These are phyloP conservation scores for Rosa chinensis DNA, from an alignment of 306 rosid species.

Conservation along the genomic window DNA sequence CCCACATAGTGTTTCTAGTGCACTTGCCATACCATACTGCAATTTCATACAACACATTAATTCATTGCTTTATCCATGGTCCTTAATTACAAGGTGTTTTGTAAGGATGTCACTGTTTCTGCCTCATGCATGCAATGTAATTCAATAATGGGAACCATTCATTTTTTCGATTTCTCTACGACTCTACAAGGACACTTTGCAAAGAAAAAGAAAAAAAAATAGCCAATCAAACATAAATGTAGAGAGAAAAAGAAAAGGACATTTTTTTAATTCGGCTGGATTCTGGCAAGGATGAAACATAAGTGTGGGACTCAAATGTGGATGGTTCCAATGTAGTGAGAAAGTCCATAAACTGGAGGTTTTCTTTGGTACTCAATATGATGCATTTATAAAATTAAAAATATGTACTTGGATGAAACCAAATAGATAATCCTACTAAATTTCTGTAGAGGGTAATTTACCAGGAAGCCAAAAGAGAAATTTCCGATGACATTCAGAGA, in stretches of 20 bases:
- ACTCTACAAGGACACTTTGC: no score
- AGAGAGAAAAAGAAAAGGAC: no score
- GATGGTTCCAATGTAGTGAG: no score
- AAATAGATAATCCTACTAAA: neutral
- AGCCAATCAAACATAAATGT: no score
- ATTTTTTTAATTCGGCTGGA: no score
- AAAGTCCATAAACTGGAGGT: neutral
- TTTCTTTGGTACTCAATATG: neutral
- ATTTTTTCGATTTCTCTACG: neutral
- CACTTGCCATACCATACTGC: constrained; percentile 98
- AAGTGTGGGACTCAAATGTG: no score
- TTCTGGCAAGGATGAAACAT: no score
- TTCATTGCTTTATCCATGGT: neutral
- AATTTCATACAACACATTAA: constrained; percentile 11
- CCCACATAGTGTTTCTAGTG: constrained; percentile 91
- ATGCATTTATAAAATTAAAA: neutral
- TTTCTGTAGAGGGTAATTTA: neutral
- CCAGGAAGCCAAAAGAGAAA: constrained; percentile 92
- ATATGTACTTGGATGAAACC: neutral
- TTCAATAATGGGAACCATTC: neutral
- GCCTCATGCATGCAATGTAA: neutral
- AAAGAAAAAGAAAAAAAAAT: no score
- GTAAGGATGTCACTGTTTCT: neutral
- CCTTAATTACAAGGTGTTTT: neutral
- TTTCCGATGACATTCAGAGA: constrained; percentile 72